Base-by-base conservation (phyloP, 345 rosid genomes). In the Eucalyptus melliodora region DNA sequence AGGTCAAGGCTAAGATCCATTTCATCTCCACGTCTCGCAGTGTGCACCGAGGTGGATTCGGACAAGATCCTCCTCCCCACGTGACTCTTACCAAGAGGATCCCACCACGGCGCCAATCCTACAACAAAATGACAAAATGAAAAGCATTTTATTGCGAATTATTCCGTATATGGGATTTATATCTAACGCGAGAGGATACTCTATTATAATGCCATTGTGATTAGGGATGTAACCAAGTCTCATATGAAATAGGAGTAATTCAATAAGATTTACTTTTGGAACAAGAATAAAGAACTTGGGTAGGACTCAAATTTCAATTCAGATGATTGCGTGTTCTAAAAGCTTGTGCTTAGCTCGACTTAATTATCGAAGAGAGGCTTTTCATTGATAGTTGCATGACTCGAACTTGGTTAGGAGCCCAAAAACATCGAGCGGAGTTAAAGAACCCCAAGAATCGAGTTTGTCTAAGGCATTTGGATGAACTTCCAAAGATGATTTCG, bases 321-420 rank as follows among this genome's bases (percentile, higher is more conserved):
- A 3, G 11, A 67, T 14, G 11, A 9, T n/a, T 10, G 14, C 0
- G 2, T 1, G 1, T 69, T 34, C 26, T 9, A 69, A 17, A 69
- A 31, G 42, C 82, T 34, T 4, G 40, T 9, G 44, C 26, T 17
- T 21, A 19, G 40, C 40, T 16, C 0, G 1, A 69, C 44, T 37
- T 19, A 2, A 69, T 69, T 34, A 5, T 69, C 0, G 2, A 69
- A 17, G 12, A 17, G 81, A 34, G 9, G 40, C 34, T 14, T 30
- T 60, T 14, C 16, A 5, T 7, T 8, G 1, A 21, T 11, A 11
- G 5, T 21, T 3, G 16, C 27, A 26, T 21, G 8, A 21, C 27
- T 6, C 4, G 0, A 72, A 72, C 1, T 72, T 6, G 8, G 15
- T 10, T 0, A 7, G 0, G 45, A 6, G 24, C 15, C 8, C 2